Evolutionary conservation across 768 basidiomycete genomes (phyloP).

Genomic region (Suillus occidentalis): DNA sequence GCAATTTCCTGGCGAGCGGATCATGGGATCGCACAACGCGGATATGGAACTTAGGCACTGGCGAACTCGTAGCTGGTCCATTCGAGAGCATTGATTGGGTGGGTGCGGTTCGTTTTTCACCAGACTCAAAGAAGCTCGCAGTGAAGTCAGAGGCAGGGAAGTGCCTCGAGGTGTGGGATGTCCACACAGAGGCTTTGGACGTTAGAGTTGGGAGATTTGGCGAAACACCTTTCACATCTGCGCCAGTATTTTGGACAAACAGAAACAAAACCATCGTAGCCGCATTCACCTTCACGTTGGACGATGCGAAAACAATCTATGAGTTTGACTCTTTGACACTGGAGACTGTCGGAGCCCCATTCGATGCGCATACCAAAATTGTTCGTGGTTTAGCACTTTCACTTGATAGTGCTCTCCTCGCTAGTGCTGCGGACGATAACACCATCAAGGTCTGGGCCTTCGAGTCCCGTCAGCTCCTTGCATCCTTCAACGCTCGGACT

Average conservation of each 20-base stretch:
- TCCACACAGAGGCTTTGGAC: neutral
- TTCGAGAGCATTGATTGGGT: neutral
- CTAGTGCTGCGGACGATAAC: neutral
- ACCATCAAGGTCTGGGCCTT: neutral
- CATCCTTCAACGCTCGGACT: neutral
- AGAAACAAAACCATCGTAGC: neutral
- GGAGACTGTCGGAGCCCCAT: neutral
- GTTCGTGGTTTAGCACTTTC: neutral
- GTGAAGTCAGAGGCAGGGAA: neutral
- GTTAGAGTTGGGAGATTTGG: neutral
- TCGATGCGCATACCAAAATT: neutral
- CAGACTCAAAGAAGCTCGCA: neutral
- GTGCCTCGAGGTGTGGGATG: constrained; percentile 1
- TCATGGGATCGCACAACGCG: neutral
- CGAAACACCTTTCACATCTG: neutral
- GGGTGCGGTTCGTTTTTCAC: neutral
- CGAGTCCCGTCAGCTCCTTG: neutral
- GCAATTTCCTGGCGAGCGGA: neutral
- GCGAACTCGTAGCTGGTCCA: neutral
- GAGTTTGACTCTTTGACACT: neutral
- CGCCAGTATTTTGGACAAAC: neutral
- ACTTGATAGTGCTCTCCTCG: neutral
- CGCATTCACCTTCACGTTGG: neutral
- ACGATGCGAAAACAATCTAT: neutral
- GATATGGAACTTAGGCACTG: neutral